Conservation (phyloP, 192 early-diverging fungal genomes). For the Coemansia erecta region DNA sequence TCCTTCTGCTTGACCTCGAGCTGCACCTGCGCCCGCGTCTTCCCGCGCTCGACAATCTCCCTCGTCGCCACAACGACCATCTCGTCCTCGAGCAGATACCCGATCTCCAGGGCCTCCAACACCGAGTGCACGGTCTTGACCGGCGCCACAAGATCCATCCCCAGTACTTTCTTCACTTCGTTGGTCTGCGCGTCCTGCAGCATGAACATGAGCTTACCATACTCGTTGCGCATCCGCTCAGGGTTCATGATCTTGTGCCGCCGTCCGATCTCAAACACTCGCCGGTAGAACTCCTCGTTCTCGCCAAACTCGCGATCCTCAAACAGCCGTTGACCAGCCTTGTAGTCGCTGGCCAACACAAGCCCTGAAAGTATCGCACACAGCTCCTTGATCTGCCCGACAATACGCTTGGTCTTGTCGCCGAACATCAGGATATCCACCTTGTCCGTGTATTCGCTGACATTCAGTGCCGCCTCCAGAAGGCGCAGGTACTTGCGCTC, state of each 20-base stretch:
- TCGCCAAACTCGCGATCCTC: conserved; percentile 65
- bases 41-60: conserved; percentile 69
- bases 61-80: conserved; percentile 63
- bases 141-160: conserved; percentile 74
- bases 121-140: conserved; percentile 89
- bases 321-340: conserved; percentile 76
- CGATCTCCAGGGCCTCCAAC: conserved; percentile 63
- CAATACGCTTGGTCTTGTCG: conserved; percentile 84
- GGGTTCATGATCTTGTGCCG: conserved; percentile 93
- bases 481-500: conserved; percentile 93
- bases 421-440: conserved; percentile 77
- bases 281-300: conserved; percentile 78
- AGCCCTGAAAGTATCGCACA: conserved; percentile 94
- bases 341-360: conserved; percentile 79
- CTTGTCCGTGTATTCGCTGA: conserved; percentile 86
- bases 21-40: conserved; percentile 67
- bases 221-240: conserved; percentile 93
- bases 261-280: conserved; percentile 66
- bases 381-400: conserved; percentile 93
- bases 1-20: conserved; percentile 89
- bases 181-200: conserved; percentile 72
- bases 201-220: conserved; percentile 96
- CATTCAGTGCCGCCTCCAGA: conserved; percentile 91
- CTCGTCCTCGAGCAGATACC: conserved; percentile 77
- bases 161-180: conserved; percentile 75